Evolutionary conservation across 176 grass and related monocot genomes (phyloP).

Genomic region (Miscanthus lutarioriparius): DNA sequence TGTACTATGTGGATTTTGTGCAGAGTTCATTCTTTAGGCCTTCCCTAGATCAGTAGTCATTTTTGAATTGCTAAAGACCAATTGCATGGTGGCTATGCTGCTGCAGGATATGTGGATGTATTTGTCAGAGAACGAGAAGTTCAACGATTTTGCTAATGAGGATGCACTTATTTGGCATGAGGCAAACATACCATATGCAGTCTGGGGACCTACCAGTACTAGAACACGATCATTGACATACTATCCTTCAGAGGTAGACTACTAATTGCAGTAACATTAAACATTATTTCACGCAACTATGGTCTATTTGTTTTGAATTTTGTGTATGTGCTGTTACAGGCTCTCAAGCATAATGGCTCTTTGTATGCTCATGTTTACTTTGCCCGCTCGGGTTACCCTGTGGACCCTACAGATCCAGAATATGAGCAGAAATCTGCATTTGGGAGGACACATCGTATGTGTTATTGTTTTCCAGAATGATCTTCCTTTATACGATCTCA

Average conservation of each 20-base stretch:
- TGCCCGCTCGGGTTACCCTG: slow-evolving; percentile 85
- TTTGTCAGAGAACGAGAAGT: slow-evolving; percentile 85
- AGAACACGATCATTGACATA: slow-evolving; percentile 71
- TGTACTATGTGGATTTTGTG: neutral
- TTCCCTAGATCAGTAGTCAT: neutral
- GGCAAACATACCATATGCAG: slow-evolving; percentile 94
- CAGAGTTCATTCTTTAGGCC: neutral
- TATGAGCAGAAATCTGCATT: slow-evolving; percentile 84
- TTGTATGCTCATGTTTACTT: slow-evolving; percentile 99
- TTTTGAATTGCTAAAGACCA: slow-evolving; percentile 19
- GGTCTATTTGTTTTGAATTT: neutral
- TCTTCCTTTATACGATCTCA: neutral
- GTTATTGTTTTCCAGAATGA: slow-evolving; percentile 12
- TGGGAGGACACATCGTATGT: slow-evolving; percentile 81
- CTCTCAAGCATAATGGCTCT: slow-evolving; percentile 89
- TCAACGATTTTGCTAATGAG: slow-evolving; percentile 85
- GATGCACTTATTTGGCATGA: slow-evolving; percentile 97
- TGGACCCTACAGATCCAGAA: slow-evolving; percentile 93
- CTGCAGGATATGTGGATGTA: slow-evolving; percentile 99
- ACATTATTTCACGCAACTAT: neutral
- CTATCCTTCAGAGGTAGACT: slow-evolving; percentile 84
- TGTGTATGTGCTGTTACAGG: slow-evolving; percentile 40
- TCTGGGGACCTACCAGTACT: slow-evolving; percentile 72
- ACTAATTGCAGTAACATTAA: slow-evolving; percentile 1
- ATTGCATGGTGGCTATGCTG: slow-evolving; percentile 28